A percentile compares a stretch with the other conserved stretches of the same genome.
Evolutionary conservation across 148 eudicot species (phyloP).

Genomic region (Dianthus caryophyllus): DNA sequence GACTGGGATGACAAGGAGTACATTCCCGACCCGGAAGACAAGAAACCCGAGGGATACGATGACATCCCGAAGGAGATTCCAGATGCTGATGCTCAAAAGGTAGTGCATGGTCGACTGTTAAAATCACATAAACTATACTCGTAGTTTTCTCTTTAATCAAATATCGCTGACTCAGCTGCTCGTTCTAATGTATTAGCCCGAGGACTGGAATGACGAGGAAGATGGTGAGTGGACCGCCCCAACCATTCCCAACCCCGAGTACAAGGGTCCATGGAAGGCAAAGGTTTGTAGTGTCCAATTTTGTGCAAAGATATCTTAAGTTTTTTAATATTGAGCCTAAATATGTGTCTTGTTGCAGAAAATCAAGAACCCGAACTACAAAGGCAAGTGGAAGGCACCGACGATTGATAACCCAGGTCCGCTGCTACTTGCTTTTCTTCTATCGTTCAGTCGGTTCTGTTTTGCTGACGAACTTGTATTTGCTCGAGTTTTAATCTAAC

Average conservation of each 20-base stretch:
- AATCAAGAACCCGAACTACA: conserved; percentile 93
- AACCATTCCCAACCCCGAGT: conserved; percentile 85
- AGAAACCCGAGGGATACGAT: conserved; percentile 98
- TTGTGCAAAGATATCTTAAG: background rate
- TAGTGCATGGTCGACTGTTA: conserved; percentile 18
- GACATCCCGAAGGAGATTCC: conserved; percentile 88
- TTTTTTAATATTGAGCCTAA: background rate
- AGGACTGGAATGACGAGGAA: conserved; percentile 99
- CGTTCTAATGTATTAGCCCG: conserved; percentile 53
- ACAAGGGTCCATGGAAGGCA: conserved; percentile 95
- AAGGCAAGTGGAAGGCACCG: conserved; percentile 99
- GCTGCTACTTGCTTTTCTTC: background rate
- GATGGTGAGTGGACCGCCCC: conserved; percentile 99
- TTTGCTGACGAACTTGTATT: background rate
- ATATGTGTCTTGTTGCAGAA: conserved; percentile 43
- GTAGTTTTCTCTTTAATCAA: background rate
- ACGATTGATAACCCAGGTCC: conserved; percentile 93
- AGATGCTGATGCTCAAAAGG: conserved; percentile 92
- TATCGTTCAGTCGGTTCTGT: background rate
- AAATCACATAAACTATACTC: background rate
- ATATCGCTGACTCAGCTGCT: conserved; percentile 9
- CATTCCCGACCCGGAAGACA: conserved; percentile 95
- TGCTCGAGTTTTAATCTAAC: conserved; percentile 1
- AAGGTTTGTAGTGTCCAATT: conserved; percentile 47
- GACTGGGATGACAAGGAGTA: conserved; percentile 98